Percentiles rank a stretch among this genome's conserved stretches.
Evolutionary conservation across 805 yeast species (phyloP).

Genomic region (Starmera caribaea): DNA sequence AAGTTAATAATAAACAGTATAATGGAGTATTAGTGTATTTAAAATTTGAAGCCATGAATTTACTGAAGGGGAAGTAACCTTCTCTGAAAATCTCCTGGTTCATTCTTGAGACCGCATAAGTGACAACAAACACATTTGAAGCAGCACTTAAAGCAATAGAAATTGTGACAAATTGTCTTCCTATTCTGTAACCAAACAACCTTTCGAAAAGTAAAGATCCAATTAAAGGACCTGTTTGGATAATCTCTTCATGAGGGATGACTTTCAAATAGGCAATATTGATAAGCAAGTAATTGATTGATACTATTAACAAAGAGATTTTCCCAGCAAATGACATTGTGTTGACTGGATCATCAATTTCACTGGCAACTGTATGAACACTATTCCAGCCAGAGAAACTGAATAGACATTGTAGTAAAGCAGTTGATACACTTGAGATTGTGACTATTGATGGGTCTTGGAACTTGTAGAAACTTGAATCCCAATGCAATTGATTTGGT

Average conservation of each 20-base stretch:
- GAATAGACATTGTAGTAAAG: constrained; percentile 48
- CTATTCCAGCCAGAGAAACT: constrained; percentile 57
- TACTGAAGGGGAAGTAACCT: constrained; percentile 48
- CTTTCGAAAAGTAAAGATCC: constrained; percentile 51
- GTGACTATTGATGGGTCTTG: constrained; percentile 24
- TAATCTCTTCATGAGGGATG: constrained; percentile 43
- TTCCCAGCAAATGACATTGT: constrained; percentile 59
- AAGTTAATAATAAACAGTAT: constrained; percentile 31
- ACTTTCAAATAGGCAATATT: constrained; percentile 49
- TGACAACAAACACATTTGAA: constrained; percentile 53
- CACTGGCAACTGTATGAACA: constrained; percentile 52
- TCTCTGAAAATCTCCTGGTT: constrained; percentile 59
- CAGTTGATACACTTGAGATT: constrained; percentile 39
- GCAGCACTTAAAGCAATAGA: constrained; percentile 53
- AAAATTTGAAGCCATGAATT: constrained; percentile 42
- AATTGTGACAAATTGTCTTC: constrained; percentile 43
- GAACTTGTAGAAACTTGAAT: constrained; percentile 20
- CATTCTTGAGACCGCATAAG: constrained; percentile 50
- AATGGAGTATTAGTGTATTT: constrained; percentile 45
- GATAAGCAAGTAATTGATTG: constrained; percentile 39
- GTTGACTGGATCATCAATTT: constrained; percentile 46
- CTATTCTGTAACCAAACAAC: constrained; percentile 42
- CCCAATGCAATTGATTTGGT: constrained; percentile 24
- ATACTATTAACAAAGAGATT: constrained; percentile 34
- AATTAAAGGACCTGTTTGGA: constrained; percentile 44